Conservation (phyloP, 2,329 filamentous ascomycete species). For the Aspergillus novofumigatus region DNA sequence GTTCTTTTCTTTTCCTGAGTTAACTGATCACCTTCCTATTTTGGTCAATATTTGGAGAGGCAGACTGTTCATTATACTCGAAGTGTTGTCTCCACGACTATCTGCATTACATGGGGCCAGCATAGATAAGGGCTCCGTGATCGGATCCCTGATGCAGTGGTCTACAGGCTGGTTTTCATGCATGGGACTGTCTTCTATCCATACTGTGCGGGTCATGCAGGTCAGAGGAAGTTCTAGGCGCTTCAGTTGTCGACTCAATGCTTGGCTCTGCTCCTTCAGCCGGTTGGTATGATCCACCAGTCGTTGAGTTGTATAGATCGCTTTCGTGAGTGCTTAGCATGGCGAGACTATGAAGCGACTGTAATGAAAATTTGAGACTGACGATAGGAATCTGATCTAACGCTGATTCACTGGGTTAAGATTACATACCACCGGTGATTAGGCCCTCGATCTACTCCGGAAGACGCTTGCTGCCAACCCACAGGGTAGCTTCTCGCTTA, state of each 20-base stretch:
- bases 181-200: background rate
- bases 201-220: background rate
- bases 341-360: background rate
- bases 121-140: background rate
- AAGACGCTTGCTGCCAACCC: background rate
- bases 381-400: background rate
- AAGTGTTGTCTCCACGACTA: background rate
- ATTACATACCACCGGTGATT: background rate
- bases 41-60: background rate
- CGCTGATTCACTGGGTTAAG: background rate
- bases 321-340: background rate
- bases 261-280: background rate
- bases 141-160: background rate
- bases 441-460: background rate
- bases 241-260: background rate
- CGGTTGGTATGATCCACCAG: background rate
- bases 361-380: background rate
- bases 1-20: background rate
- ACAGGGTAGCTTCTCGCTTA: background rate
- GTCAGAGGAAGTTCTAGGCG: no score
- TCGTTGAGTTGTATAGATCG: background rate
- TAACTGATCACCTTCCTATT: background rate
- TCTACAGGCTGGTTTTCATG: background rate
- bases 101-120: background rate
- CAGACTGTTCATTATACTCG: background rate